Evolutionary conservation across 2,329 filamentous ascomycete genomes (phyloP), one percentile per base, ranked within the genome.

Genomic region (Aspergillus fijiensis): DNA sequence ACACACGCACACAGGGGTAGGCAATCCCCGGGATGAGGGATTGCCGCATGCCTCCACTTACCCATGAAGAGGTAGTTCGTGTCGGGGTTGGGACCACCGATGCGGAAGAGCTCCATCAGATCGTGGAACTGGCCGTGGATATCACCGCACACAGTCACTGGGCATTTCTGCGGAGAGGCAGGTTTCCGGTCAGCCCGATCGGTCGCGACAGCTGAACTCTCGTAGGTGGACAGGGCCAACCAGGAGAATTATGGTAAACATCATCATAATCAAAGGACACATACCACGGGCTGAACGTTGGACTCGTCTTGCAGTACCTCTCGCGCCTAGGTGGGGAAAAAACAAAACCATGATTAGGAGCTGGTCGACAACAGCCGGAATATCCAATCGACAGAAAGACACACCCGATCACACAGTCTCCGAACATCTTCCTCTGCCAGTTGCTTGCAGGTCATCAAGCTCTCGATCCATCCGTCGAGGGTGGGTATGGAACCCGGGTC

Each of bases 61-160:
- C 92, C 93, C 92, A 99, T 98, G 82, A 98, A 98, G 67, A 98
- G 89, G 80, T 98, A 98, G 83, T 98, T 98, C 74, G 95, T 98
- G 79, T 99, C 95, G 67, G 95, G 95, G 76, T 96, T 97, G 62
- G 93, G 92, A 57, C 95, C 95, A 69, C 95, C 95, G 77, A 99
- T 98, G 82, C 96, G 96, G 86, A 99, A 99, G 57, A 99, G 87
- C 81, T 99, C 95, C 92, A 99, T 98, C 78, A 99, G 81, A 75
- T 99, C 95, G 79, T 98, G 94, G 78, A 98, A 98, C 80, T 99
- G 95, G 68, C 95, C 95, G 79, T 99, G 95, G 76, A 99, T 99
- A 80, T 99, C 95, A 77, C 95, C 95, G 78, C 95, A 98, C 64
- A 99, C 95, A 59, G 95, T 99, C 68, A 98, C 95, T 49, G 95